phyloP scores from a whole-genome alignment of 495 filamentous ascomycete genomes.

The Xylaria castorea region DNA sequence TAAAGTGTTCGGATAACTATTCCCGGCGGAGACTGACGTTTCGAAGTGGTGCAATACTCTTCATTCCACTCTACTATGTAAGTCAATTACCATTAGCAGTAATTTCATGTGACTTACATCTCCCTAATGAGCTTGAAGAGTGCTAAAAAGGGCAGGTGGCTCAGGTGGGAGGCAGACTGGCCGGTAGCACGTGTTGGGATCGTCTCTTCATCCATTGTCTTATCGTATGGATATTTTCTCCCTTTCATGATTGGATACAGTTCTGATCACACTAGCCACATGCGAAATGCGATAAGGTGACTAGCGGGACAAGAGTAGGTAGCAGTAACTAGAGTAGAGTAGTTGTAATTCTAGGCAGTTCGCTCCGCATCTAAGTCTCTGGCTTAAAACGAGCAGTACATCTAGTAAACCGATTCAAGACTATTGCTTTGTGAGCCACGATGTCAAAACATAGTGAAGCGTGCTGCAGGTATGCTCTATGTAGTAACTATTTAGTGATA shows the following conservation, averaged over 20 bases:
- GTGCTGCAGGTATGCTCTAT: constrained; percentile 27
- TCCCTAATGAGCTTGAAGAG: not conserved
- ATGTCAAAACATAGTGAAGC: constrained; percentile 33
- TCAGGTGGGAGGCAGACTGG: not conserved
- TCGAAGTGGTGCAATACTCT: not conserved
- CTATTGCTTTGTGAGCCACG: not conserved
- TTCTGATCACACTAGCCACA: not conserved
- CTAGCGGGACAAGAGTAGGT: not conserved
- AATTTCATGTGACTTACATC: not conserved
- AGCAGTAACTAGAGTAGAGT: not conserved
- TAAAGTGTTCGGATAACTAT: not conserved
- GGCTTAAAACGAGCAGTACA: not conserved
- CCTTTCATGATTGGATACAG: not conserved
- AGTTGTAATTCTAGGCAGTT: constrained; percentile 1
- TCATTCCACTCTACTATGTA: not conserved
- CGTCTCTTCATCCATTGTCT: not conserved
- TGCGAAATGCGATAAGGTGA: not conserved
- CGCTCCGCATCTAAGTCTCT: not conserved
- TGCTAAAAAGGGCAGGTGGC: not conserved
- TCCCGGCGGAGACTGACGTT: not conserved
- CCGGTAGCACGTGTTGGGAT: not conserved
- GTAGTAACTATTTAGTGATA: not conserved
- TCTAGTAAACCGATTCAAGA: not conserved
- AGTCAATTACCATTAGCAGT: not conserved
- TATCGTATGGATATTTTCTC: not conserved